Base-by-base conservation (phyloP, 2,329 filamentous ascomycete species). In the Colletotrichum incanum region DNA sequence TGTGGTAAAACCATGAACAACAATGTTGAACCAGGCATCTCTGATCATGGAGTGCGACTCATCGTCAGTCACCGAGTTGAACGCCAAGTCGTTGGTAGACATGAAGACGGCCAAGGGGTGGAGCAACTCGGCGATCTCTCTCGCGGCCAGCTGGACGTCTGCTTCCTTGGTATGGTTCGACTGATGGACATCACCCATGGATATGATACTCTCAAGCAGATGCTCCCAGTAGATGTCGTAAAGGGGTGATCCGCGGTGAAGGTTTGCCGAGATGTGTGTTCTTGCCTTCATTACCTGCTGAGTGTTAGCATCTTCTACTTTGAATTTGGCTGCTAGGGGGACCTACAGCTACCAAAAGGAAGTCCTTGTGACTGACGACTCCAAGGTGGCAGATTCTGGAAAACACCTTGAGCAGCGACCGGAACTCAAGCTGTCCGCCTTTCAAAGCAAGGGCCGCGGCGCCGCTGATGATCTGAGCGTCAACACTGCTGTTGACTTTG, bases 21-120 rank as follows among this genome's bases (percentile, higher is more conserved):
- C 94, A 74, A 98, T 94, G 78, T 99, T 99, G 84, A 98, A 98
- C 96, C 96, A 99, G 6, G 94, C 94, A 85, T 99, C 95, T 64
- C 96, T 92, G 76, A 96, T 89, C 68, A 97, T 84, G 34, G 90
- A 89, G 73, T 93, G 89, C 9, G 91, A 90, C 71, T 96, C 91
- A 63, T 95, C 93, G 64, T 93, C 89, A 66, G 83, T 83, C 12
- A 84, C 76, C 43, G 82, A 84, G 54, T 85, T 82, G 26, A 85
- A 82, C 28, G 84, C 85, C 73, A 92, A 82, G 67, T 92, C 87
- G 74, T 92, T 89, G 41, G 85, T 86, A 11, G 94, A 92, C 81
- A 97, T 93, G 64, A 99, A 88, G 1, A 95, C 87, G 9, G 96
- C 94, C n/a, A 99, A 86, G 16, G 96, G 96, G 71, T 93, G 93